Evolutionary conservation across 2,329 filamentous ascomycete genomes (phyloP), one percentile per base, ranked within the genome.

Genomic region (Akanthomyces uredinophilus): DNA sequence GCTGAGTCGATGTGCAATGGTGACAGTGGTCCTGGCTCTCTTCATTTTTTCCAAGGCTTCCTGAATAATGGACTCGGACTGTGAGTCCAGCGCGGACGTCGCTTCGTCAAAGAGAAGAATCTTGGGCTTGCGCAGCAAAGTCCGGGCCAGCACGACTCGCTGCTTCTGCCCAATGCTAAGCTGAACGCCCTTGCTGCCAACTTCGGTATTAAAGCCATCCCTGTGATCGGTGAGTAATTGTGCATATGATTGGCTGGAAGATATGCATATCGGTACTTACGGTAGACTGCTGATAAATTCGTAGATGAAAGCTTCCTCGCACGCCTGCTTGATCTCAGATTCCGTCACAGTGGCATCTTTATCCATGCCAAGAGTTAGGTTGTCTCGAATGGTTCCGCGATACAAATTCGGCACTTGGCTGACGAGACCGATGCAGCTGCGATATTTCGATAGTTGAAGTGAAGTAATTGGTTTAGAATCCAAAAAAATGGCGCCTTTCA

Each of bases 51-150:
- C 78, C 7, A 91, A 79, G 3, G 83, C 70, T 5, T 75, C 74
- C 41, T 85, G 78, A 8, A 91, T 79, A 3, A 83, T 69, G 8
- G 74, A 74, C 5, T 86, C 84, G 27, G 80, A 84, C 67, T 83
- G 81, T 0, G 79, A 78, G 66, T 90, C 87, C 1, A 91, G 75
- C 7, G 83, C 84, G 18, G 81, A 85, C 0, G 88, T 91, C 2
- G 86, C 84, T 74, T 91, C 87, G 66, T 91, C 88, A 0, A 91
- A 76, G 16, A 91, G 79, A 11, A 91, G 71, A 1, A 91, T 76
- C 5, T 7, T 50, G 14, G 47, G 47, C 16, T 50, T 50, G 16
- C 27, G 24, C 18, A 50, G 18, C 3, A 50, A 24, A 5, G 47
- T 49, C 2, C 47, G 24, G 5, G 24, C 47, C 27, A 32, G 47